Conservation (phyloP, 805 yeast species). For the Saccharomycopsis microspora region DNA sequence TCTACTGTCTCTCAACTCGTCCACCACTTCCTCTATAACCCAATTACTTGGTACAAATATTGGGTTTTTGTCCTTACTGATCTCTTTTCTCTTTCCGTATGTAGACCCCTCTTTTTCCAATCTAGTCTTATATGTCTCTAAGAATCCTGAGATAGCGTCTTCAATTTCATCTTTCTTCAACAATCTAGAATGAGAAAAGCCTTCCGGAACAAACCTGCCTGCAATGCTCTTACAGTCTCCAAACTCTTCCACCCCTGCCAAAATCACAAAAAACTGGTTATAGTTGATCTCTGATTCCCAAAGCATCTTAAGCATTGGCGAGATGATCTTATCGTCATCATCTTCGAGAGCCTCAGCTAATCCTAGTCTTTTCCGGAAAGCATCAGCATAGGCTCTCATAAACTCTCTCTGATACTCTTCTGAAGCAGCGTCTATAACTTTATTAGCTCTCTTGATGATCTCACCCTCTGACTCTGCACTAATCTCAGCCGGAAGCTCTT, state of each 20-base stretch:
- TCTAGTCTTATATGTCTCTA: slow-evolving; percentile 42
- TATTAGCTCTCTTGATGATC: slow-evolving; percentile 49
- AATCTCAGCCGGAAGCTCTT: slow-evolving; percentile 31
- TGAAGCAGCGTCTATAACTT: slow-evolving; percentile 51
- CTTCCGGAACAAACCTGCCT: slow-evolving; percentile 20
- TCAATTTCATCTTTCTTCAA: slow-evolving; percentile 26
- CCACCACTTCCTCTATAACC: slow-evolving; percentile 77
- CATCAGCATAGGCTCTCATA: slow-evolving; percentile 41
- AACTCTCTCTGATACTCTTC: slow-evolving; percentile 55
- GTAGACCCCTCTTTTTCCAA: slow-evolving; percentile 27
- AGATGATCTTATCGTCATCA: slow-evolving; percentile 33
- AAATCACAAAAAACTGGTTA: slow-evolving; percentile 60
- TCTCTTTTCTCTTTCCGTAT: slow-evolving; percentile 27
- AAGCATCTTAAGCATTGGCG: slow-evolving; percentile 52
- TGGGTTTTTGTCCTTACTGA: slow-evolving; percentile 53
- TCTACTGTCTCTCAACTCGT: slow-evolving; percentile 37
- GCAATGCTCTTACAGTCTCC: slow-evolving; percentile 20
- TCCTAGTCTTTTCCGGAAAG: slow-evolving; percentile 63
- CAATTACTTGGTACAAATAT: slow-evolving; percentile 73
- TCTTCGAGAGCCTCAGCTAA: slow-evolving; percentile 31
- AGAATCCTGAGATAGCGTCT: slow-evolving; percentile 25
- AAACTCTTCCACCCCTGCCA: slow-evolving; percentile 39
- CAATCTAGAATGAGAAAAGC: slow-evolving; percentile 19
- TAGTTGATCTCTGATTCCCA: slow-evolving; percentile 59
- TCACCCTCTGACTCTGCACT: slow-evolving; percentile 35